Conservation (phyloP, 768 basidiomycete genomes). For the Leucocoprinus birnbaumii region DNA sequence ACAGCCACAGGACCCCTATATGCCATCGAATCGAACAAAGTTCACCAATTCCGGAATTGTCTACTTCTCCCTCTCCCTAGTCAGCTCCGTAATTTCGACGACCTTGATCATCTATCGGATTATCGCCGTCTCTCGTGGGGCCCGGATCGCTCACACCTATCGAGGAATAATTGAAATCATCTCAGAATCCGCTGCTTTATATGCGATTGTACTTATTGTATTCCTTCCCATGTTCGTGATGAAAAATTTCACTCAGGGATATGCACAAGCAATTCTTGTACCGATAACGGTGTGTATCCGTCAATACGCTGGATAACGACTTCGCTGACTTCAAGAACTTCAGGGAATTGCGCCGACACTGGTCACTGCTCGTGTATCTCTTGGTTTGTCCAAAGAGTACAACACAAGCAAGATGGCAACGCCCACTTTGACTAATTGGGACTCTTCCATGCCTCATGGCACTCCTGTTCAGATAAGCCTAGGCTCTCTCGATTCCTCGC, state of each 20-base stretch:
- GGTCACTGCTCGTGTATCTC: constrained; percentile 6
- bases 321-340: background rate
- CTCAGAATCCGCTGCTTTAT: constrained; percentile 6
- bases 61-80: constrained; percentile 2
- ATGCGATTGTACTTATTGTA: constrained; percentile 2
- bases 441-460: background rate
- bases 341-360: constrained; percentile 8
- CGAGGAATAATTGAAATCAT: constrained; percentile 4
- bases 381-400: background rate
- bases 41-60: background rate
- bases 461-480: too few species aligned
- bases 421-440: background rate
- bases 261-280: constrained; percentile 7
- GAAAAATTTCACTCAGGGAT: constrained; percentile 8
- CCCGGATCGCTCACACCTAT: background rate
- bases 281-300: constrained; percentile 1
- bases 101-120: constrained; percentile 3
- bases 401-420: background rate
- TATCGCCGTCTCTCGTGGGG: background rate
- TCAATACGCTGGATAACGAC: too few species aligned
- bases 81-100: constrained; percentile 4
- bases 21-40: background rate
- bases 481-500: too few species aligned
- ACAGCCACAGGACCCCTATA: background rate
- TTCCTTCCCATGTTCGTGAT: constrained; percentile 3